A percentile compares a stretch with the other conserved stretches of the same genome.
Evolutionary conservation across 2,329 filamentous ascomycete genomes (phyloP).

Genomic region (Neocatenulostroma microsporum): DNA sequence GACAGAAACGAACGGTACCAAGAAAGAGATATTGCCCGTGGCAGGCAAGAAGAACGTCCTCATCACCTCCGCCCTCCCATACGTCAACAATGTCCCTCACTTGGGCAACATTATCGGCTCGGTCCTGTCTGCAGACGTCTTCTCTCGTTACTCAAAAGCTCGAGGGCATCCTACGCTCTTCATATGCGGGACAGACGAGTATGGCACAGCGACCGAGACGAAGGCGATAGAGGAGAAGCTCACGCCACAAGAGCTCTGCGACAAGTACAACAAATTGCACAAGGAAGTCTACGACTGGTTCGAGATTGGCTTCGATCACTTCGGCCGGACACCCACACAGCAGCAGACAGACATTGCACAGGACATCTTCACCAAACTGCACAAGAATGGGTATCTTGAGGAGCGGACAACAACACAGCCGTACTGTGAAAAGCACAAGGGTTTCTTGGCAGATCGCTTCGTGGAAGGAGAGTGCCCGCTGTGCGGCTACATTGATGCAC

Average conservation of each 20-base stretch:
- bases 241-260: constrained; percentile 75
- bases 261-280: constrained; percentile 87
- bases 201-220: constrained; percentile 91
- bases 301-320: constrained; percentile 87
- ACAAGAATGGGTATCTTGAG: constrained; percentile 79
- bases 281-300: constrained; percentile 95
- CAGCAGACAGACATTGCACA: constrained; percentile 91
- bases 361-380: constrained; percentile 78
- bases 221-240: constrained; percentile 85
- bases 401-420: constrained; percentile 83
- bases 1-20: constrained; percentile 11
- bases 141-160: constrained; percentile 63
- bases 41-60: constrained; percentile 71
- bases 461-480: constrained; percentile 72
- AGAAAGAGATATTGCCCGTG: constrained; percentile 38
- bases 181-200: constrained; percentile 86
- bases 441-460: constrained; percentile 76
- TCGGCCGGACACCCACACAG: constrained; percentile 81
- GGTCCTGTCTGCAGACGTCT: constrained; percentile 84
- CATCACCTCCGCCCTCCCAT: constrained; percentile 81
- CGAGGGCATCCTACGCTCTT: constrained; percentile 73
- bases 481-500: constrained; percentile 50
- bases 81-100: constrained; percentile 69
- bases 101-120: constrained; percentile 83
- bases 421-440: constrained; percentile 61